A percentile compares a stretch with the other conserved stretches of the same genome.
Conservation (phyloP, 1,139 yeast genomes). For the Geotrichum aggregatum region DNA sequence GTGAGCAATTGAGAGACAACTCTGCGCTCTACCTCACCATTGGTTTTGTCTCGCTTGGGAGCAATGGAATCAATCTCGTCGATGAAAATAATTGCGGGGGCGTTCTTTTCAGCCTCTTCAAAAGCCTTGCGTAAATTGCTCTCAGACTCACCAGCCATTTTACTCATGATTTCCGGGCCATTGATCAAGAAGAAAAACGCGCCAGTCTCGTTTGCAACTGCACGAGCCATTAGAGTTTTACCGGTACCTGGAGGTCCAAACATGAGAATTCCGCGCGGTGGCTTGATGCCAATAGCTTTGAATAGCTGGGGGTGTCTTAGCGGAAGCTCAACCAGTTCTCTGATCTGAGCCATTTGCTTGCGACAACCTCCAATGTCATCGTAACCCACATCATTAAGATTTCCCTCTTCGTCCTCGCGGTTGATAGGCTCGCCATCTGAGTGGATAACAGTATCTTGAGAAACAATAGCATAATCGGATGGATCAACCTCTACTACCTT, state of each 20-base stretch:
- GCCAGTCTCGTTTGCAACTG: slow-evolving; percentile 98
- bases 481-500: slow-evolving; percentile 98
- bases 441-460: slow-evolving; percentile 96
- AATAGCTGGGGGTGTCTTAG: slow-evolving; percentile 95
- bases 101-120: slow-evolving; percentile 98
- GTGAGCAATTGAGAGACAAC: slow-evolving; percentile 96
- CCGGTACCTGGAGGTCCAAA: slow-evolving; percentile 99
- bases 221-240: slow-evolving; percentile 97
- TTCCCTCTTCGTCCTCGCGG: slow-evolving; percentile 97
- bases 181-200: slow-evolving; percentile 96
- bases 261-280: slow-evolving; percentile 95
- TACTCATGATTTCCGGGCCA: slow-evolving; percentile 99
- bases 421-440: slow-evolving; percentile 99
- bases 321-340: slow-evolving; percentile 95
- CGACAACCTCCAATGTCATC: slow-evolving; percentile 99
- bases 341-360: slow-evolving; percentile 96
- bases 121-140: slow-evolving; percentile 95
- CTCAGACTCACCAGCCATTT: slow-evolving; percentile 99
- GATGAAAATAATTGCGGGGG: slow-evolving; percentile 93
- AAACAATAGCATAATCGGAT: slow-evolving; percentile 93
- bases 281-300: slow-evolving; percentile 94
- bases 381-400: slow-evolving; percentile 93
- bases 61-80: slow-evolving; percentile 99
- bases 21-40: slow-evolving; percentile 97
- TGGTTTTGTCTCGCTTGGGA: slow-evolving; percentile 98